Conservation (phyloP, 306 rosid genomes). For the Quillaja saponaria region DNA sequence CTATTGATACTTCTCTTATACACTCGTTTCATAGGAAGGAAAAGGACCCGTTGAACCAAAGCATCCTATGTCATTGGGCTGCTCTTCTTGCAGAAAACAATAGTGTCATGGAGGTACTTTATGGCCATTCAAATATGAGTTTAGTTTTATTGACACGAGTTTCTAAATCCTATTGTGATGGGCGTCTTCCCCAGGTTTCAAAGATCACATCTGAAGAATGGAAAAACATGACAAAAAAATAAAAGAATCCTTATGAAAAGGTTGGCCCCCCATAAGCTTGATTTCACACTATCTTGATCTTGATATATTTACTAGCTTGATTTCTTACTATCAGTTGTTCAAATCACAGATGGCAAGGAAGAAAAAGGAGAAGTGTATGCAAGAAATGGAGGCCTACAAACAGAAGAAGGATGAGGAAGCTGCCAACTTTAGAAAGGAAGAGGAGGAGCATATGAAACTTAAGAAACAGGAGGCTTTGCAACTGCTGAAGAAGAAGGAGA, state of each 20-base stretch:
- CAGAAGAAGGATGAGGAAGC: slow-evolving; percentile 77
- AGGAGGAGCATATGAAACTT: slow-evolving; percentile 73
- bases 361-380: slow-evolving; percentile 68
- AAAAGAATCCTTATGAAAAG: slow-evolving; percentile 78
- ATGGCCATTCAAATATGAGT: background rate
- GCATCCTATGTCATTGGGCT: slow-evolving; percentile 78
- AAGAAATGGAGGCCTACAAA: slow-evolving; percentile 77
- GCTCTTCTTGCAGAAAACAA: slow-evolving; percentile 62
- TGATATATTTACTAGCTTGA: background rate
- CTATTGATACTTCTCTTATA: slow-evolving; percentile 9
- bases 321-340: background rate
- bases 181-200: slow-evolving; percentile 44
- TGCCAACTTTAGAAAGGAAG: slow-evolving; percentile 62
- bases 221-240: slow-evolving; percentile 73
- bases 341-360: slow-evolving; percentile 64
- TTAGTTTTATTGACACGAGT: background rate
- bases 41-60: slow-evolving; percentile 91
- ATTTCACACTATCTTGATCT: background rate
- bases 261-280: slow-evolving; percentile 27
- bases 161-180: background rate
- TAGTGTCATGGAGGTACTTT: slow-evolving; percentile 55
- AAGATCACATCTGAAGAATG: slow-evolving; percentile 83
- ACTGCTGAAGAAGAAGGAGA: slow-evolving; percentile 87
- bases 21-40: slow-evolving; percentile 57
- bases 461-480: slow-evolving; percentile 86